phyloP scores from a whole-genome alignment of 2,329 filamentous ascomycete species.

The Hypomyces rosellus region DNA sequence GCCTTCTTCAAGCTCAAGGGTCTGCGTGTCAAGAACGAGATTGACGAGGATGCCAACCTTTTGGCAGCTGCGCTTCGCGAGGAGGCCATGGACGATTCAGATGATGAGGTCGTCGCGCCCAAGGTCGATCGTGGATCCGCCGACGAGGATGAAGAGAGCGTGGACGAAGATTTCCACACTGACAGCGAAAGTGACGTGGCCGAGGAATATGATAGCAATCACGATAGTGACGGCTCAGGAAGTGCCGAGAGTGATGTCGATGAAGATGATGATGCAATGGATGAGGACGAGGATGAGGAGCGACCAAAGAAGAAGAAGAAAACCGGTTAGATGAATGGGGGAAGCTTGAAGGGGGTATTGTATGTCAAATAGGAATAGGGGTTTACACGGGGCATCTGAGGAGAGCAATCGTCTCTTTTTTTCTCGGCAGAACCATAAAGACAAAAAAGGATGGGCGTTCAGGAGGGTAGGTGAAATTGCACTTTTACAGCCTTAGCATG shows the following conservation, averaged over 20 bases:
- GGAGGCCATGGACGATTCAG: constrained; percentile 75
- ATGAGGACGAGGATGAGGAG: constrained; percentile 33
- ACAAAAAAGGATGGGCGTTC: constrained; percentile 2
- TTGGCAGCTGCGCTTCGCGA: constrained; percentile 79
- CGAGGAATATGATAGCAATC: constrained; percentile 88
- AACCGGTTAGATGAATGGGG: constrained; percentile 21
- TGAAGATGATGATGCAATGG: constrained; percentile 38
- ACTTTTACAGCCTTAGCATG: not conserved
- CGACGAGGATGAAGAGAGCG: constrained; percentile 91
- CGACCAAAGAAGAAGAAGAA: constrained; percentile 46
- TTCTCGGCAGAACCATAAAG: not conserved
- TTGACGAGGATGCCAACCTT: constrained; percentile 81
- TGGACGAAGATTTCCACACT: constrained; percentile 92
- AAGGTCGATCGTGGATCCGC: constrained; percentile 79
- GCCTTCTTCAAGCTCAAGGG: constrained; percentile 96
- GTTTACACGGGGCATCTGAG: not conserved
- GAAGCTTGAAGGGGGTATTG: not conserved
- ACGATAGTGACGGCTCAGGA: constrained; percentile 76
- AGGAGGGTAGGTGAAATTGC: not conserved
- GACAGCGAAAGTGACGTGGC: constrained; percentile 93
- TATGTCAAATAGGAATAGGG: not conserved
- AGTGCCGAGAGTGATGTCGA: constrained; percentile 48
- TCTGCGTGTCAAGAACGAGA: constrained; percentile 96
- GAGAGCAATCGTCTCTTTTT: not conserved
- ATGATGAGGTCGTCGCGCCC: constrained; percentile 68